These are phyloP conservation scores for Penicillium sp. DNA, from an alignment of 2,329 filamentous ascomycete species.

Conservation along the genomic window DNA sequence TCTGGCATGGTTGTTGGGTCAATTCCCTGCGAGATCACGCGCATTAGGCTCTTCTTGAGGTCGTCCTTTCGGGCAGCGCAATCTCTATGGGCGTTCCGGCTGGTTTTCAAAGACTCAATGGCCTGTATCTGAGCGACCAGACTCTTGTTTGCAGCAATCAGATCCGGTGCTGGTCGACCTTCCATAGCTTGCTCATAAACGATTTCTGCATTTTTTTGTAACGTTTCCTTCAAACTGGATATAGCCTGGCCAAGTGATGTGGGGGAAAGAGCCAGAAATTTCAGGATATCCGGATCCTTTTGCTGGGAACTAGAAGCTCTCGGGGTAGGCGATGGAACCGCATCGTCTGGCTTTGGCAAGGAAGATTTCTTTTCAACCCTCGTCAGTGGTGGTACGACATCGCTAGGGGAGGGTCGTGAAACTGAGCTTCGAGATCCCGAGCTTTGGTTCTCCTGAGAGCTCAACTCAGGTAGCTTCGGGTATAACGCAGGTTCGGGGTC, in stretches of 20 bases:
- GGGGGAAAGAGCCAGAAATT: constrained; percentile 37
- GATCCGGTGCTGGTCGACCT: constrained; percentile 36
- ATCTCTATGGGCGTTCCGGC: constrained; percentile 31
- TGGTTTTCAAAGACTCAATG: constrained; percentile 37
- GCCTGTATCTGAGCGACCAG: constrained; percentile 43
- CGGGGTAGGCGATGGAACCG: constrained; percentile 18
- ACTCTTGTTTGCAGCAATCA: constrained; percentile 40
- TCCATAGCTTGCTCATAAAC: constrained; percentile 44
- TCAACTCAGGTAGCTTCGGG: constrained; percentile 33
- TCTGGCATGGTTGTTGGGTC: constrained; percentile 37
- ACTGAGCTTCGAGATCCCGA: not conserved
- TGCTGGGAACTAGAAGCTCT: constrained; percentile 24
- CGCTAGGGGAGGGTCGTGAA: not conserved
- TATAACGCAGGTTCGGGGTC: constrained; percentile 34
- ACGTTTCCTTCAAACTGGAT: constrained; percentile 33
- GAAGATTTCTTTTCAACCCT: not conserved
- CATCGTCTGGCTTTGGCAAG: constrained; percentile 3
- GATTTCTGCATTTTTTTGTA: constrained; percentile 41
- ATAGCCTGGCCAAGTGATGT: constrained; percentile 32
- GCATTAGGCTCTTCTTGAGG: constrained; percentile 42
- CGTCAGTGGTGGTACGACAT: not conserved
- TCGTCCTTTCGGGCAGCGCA: constrained; percentile 36
- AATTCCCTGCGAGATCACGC: constrained; percentile 38
- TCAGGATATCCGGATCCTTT: constrained; percentile 30
- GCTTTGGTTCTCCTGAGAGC: constrained; percentile 13